A percentile compares a stretch with the other conserved stretches of the same genome.
phyloP scores from a whole-genome alignment of 345 rosid genomes.

The Brassica rapa region DNA sequence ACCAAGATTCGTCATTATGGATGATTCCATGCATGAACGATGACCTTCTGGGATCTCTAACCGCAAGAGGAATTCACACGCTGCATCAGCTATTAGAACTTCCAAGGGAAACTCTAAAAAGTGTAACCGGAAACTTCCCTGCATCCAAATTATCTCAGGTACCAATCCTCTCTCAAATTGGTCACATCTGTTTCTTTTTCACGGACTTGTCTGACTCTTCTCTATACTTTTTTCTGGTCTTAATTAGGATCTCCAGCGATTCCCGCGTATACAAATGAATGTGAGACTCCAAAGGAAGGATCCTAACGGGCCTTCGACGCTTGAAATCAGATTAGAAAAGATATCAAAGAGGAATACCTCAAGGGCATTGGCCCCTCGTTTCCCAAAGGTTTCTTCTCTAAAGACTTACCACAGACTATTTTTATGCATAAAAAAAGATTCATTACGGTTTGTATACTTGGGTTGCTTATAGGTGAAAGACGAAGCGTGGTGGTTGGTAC shows the following conservation, averaged over 20 bases:
- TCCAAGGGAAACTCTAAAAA: constrained; percentile 60
- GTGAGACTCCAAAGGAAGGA: constrained; percentile 65
- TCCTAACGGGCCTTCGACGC: constrained; percentile 39
- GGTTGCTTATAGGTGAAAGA: constrained; percentile 60
- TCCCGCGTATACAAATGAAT: constrained; percentile 67
- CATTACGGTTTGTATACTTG: constrained; percentile 10
- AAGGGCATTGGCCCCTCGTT: constrained; percentile 82
- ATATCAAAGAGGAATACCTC: constrained; percentile 59
- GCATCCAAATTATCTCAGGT: constrained; percentile 72
- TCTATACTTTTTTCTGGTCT: neutral
- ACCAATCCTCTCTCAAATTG: constrained; percentile 4
- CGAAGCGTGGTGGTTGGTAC: constrained; percentile 98
- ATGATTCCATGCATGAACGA: constrained; percentile 89
- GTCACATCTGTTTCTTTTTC: neutral
- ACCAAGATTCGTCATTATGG: constrained; percentile 71
- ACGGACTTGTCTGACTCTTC: constrained; percentile 3
- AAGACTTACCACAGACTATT: constrained; percentile 1
- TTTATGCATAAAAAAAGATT: neutral
- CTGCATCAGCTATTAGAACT: constrained; percentile 74
- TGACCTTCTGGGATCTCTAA: constrained; percentile 54
- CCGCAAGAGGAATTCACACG: constrained; percentile 55
- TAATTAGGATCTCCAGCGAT: constrained; percentile 74
- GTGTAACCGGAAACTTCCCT: constrained; percentile 56
- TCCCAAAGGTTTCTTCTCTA: constrained; percentile 72
- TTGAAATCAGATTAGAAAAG: constrained; percentile 74